phyloP scores from a whole-genome alignment of 2,329 filamentous ascomycete species.

The Trichoderma atrobrunneum region DNA sequence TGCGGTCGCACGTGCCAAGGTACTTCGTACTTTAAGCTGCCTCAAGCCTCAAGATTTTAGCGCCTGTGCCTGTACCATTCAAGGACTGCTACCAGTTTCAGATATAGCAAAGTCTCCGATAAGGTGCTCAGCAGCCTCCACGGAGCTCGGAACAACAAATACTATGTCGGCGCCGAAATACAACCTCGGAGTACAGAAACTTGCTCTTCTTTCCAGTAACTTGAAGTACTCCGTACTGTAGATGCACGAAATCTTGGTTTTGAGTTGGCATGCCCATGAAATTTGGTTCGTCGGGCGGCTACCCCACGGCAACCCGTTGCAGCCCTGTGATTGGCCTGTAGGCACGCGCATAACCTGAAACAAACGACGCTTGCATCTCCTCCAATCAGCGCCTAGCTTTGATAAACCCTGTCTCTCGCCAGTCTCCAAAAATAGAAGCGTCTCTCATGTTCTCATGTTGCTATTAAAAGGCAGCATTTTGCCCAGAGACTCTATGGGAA shows the following conservation, averaged over 20 bases:
- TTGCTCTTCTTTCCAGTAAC: background rate
- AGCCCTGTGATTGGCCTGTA: conserved; percentile 21
- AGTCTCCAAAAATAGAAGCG: conserved; percentile 24
- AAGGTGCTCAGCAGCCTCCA: background rate
- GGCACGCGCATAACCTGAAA: conserved; percentile 27
- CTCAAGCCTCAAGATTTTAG: background rate
- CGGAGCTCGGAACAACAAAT: background rate
- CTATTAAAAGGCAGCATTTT: background rate
- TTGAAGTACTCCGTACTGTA: background rate
- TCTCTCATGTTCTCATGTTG: background rate
- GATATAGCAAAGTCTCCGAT: background rate
- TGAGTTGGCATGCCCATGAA: background rate
- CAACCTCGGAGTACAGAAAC: background rate
- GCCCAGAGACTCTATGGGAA: background rate
- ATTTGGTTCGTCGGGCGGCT: background rate
- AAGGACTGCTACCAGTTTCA: background rate
- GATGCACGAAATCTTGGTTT: background rate
- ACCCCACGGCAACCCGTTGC: background rate
- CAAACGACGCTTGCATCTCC: conserved; percentile 13
- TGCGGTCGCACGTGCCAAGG: background rate
- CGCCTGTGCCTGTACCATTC: background rate
- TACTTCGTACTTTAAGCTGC: background rate
- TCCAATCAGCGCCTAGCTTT: conserved; percentile 20
- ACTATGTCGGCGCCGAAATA: background rate
- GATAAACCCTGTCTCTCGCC: background rate